Percentiles rank a stretch among this genome's conserved stretches.
phyloP scores from a whole-genome alignment of 495 filamentous ascomycete genomes.

The Xylaria scruposa region DNA sequence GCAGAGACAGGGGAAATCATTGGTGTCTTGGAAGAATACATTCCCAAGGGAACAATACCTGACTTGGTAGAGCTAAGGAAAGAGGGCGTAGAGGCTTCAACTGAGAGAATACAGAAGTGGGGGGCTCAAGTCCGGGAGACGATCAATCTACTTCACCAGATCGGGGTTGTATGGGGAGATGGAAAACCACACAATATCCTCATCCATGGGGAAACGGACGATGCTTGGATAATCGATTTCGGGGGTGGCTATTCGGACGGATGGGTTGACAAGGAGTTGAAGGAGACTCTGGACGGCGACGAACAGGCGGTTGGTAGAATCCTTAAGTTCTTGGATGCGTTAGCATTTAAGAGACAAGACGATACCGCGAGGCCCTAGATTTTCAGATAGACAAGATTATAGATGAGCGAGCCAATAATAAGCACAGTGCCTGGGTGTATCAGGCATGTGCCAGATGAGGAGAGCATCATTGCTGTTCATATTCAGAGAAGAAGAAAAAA shows the following conservation, averaged over 20 bases:
- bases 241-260: slow-evolving; percentile 5
- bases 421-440: too few relatives aligned
- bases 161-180: slow-evolving; percentile 23
- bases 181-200: slow-evolving; percentile 24
- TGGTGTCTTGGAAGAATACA: slow-evolving; percentile 28
- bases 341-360: too few relatives aligned
- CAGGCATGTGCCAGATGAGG: too few relatives aligned
- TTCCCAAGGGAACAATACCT: slow-evolving; percentile 1
- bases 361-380: too few relatives aligned
- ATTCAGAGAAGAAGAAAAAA: too few relatives aligned
- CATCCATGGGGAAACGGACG: slow-evolving; percentile 26
- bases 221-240: slow-evolving; percentile 17
- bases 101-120: neutral
- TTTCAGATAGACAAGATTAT: too few relatives aligned
- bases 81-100: slow-evolving; percentile 25
- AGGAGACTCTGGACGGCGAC: slow-evolving; percentile 10
- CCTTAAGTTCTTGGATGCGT: slow-evolving; percentile 3
- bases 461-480: too few relatives aligned
- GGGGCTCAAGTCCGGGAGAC: too few relatives aligned
- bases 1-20: slow-evolving; percentile 12
- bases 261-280: slow-evolving; percentile 21
- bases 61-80: slow-evolving; percentile 20
- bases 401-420: too few relatives aligned
- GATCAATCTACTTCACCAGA: slow-evolving; percentile 15
- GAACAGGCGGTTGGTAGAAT: slow-evolving; percentile 17